A percentile compares a stretch with the other conserved stretches of the same genome.
phyloP scores from a whole-genome alignment of 1,284 basidiomycete genomes.

The Ceratobasidium sp. region DNA sequence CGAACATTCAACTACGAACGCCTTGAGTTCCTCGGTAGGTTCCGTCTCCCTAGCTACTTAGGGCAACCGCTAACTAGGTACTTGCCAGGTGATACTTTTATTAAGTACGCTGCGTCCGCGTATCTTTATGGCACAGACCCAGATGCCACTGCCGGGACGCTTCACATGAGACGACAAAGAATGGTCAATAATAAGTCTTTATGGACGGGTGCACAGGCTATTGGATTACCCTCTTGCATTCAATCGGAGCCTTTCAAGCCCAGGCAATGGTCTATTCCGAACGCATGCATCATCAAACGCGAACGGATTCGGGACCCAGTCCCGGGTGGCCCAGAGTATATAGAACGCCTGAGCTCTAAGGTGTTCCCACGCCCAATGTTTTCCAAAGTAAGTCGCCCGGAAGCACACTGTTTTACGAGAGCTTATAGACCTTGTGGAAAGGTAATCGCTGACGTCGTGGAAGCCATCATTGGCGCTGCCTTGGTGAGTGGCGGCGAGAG shows the following conservation, averaged over 20 bases:
- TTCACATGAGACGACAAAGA: slow-evolving; percentile 70
- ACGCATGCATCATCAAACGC: slow-evolving; percentile 7
- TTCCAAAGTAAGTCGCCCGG: slow-evolving; percentile 54
- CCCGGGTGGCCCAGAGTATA: slow-evolving; percentile 1
- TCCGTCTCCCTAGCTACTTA: not conserved
- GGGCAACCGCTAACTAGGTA: slow-evolving; percentile 18
- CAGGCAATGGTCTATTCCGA: slow-evolving; percentile 70
- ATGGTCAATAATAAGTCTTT: slow-evolving; percentile 79
- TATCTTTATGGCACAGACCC: slow-evolving; percentile 77
- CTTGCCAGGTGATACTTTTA: slow-evolving; percentile 74
- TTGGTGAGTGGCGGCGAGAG: slow-evolving; percentile 75
- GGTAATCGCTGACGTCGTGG: slow-evolving; percentile 83
- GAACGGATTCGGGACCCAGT: not conserved
- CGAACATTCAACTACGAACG: slow-evolving; percentile 81
- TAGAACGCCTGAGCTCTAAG: not conserved
- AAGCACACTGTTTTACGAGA: not conserved
- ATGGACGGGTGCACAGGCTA: slow-evolving; percentile 63
- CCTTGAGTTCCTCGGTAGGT: slow-evolving; percentile 76
- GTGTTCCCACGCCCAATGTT: not conserved
- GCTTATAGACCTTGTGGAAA: slow-evolving; percentile 50
- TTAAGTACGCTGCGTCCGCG: slow-evolving; percentile 78
- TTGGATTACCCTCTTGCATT: slow-evolving; percentile 73
- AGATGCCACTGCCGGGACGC: slow-evolving; percentile 65
- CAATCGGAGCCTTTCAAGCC: slow-evolving; percentile 74
- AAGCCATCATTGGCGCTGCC: slow-evolving; percentile 83